Conservation (phyloP, 306 rosid species). For the Senna tora region DNA sequence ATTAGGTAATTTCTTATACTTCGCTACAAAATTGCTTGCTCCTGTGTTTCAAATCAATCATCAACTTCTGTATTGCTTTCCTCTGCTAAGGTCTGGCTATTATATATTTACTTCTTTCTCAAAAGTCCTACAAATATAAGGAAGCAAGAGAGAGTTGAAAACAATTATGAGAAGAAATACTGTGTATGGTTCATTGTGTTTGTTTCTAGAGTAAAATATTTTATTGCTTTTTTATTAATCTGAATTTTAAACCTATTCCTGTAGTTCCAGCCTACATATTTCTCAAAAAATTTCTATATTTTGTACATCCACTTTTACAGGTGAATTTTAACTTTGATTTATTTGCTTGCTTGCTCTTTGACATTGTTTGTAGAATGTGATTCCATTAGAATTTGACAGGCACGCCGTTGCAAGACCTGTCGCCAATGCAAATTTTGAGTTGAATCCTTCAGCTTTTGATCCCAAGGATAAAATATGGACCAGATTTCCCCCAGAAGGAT, state of each 20-base stretch:
- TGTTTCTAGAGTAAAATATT: neutral
- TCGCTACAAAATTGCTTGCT: neutral
- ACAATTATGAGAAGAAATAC: neutral
- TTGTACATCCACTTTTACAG: neutral
- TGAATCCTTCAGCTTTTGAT: conserved; percentile 87
- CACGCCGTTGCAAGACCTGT: conserved; percentile 91
- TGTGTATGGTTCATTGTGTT: neutral
- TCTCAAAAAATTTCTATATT: neutral
- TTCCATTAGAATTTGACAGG: conserved; percentile 44
- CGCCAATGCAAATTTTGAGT: conserved; percentile 70
- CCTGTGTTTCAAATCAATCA: neutral
- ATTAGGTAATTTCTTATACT: conserved; percentile 53
- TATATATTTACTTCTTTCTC: neutral
- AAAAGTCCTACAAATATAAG: too few relatives aligned
- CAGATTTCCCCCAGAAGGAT: conserved; percentile 87
- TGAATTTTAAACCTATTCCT: neutral
- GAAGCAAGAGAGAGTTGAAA: too few relatives aligned
- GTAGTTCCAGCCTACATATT: neutral
- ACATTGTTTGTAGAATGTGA: conserved; percentile 11
- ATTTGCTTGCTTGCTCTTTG: neutral
- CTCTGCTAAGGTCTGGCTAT: neutral
- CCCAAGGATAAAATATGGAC: conserved; percentile 93
- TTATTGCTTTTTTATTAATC: neutral
- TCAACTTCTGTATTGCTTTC: neutral
- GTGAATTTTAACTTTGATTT: neutral